A percentile compares a stretch with the other conserved stretches of the same genome.
Conservation (phyloP, 2,329 filamentous ascomycete genomes). For the Fusarium torreyae region DNA sequence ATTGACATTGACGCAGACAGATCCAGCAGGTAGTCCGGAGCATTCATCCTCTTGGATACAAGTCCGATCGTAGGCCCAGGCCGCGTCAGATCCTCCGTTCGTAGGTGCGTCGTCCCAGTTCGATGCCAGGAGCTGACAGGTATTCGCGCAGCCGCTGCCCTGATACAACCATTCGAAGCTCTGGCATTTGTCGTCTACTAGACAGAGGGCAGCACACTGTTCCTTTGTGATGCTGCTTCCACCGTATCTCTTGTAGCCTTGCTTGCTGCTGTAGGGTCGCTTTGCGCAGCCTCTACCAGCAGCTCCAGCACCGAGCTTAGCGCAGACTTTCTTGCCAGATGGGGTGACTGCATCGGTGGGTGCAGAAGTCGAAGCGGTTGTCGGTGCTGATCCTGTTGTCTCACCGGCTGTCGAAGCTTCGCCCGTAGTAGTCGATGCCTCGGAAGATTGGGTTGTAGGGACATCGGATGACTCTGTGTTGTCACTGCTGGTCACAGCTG, state of each 20-base stretch:
- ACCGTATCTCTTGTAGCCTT: conserved; percentile 35
- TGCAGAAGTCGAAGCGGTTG: background rate
- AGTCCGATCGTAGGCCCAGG: conserved; percentile 41
- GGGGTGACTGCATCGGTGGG: conserved; percentile 2
- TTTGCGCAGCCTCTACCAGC: conserved; percentile 36
- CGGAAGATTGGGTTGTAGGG: background rate
- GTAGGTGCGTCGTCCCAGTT: conserved; percentile 14
- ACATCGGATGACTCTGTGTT: background rate
- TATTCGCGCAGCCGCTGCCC: conserved; percentile 35
- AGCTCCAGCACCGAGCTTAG: conserved; percentile 24
- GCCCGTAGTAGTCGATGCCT: background rate
- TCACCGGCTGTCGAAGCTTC: background rate
- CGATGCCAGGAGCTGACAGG: conserved; percentile 29
- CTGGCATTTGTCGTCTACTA: conserved; percentile 33
- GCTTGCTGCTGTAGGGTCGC: conserved; percentile 36
- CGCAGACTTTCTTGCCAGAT: conserved; percentile 33
- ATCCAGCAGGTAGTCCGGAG: conserved; percentile 14
- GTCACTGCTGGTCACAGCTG: background rate
- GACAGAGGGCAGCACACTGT: conserved; percentile 41
- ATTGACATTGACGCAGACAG: conserved; percentile 37
- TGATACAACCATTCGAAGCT: conserved; percentile 42
- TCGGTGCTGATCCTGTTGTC: background rate
- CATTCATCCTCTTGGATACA: conserved; percentile 35
- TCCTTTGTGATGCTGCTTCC: conserved; percentile 34
- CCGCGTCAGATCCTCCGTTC: conserved; percentile 19